Evolutionary conservation across 176 grass and related monocot species (phyloP), one percentile per base, ranked within the genome.

Genomic region (Rhynchospora breviuscula): DNA sequence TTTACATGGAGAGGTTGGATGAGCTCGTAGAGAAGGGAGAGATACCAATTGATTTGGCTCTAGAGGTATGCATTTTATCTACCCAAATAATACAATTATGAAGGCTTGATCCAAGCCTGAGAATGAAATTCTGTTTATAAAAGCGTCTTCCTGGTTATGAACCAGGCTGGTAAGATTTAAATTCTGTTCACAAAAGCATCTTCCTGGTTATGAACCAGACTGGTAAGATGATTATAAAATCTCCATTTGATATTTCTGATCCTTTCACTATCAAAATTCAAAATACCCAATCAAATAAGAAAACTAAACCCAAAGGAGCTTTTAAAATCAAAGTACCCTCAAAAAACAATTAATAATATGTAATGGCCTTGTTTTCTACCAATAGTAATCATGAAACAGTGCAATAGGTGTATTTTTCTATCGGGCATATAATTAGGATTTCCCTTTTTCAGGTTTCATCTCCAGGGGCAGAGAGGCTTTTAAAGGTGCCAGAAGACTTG

Each of bases 381-480:
- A 72, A 72, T 49, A 13, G 35, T 40, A 40, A 40, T 40, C 35
- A 40, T 40, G 4, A 40, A 40, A 40, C 35, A 40, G 35, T 40
- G 35, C 35, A 40, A 72, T 13, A 72, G 68, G 44, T 48, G 49
- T 49, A 22, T 49, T 22, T 48, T 35, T 35, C 11, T 67, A 33
- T 7, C 2, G 6, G 15, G 11, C 26, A 33, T 33, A 14, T 67
- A 15, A 35, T 73, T 22, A 22, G 43, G 9, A 63, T 66, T 75
- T 60, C 14, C 48, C 35, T 45, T 10, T 78, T 91, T 78, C 89
- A 98, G 92, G 88, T 98, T 12, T 98, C 95, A 48, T 98, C 95
- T 33, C 87, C 95, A 70, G 95, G 92, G n/a, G 95, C 95, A 9
- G 92, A 98, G 74, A 66, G 92, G 31, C 89, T 98, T 79, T 62